Percentiles rank a stretch among this genome's conserved stretches.
Evolutionary conservation across 192 early-diverging fungal genomes (phyloP).

Genomic region (Mortierella hygrophila): DNA sequence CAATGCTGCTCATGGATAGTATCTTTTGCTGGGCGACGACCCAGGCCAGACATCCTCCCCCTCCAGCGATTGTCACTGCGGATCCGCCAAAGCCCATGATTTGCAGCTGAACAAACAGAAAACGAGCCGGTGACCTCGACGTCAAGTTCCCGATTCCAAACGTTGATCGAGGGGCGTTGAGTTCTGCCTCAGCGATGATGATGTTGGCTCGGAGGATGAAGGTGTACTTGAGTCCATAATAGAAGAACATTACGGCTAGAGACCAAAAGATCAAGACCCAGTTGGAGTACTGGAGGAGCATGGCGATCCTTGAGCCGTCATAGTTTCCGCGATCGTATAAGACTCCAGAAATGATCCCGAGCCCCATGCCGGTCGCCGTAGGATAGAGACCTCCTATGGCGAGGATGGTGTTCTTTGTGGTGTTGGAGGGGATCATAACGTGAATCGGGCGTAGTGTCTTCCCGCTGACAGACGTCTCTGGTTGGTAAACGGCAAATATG

Average conservation of each 20-base stretch:
- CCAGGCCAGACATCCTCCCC: constrained; percentile 25
- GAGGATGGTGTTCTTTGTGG: constrained; percentile 39
- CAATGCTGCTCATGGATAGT: neutral
- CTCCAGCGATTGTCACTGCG: constrained; percentile 27
- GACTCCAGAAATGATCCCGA: constrained; percentile 24
- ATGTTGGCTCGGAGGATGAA: constrained; percentile 53
- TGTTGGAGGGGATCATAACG: constrained; percentile 33
- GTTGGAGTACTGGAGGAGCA: constrained; percentile 26
- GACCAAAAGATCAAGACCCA: constrained; percentile 25
- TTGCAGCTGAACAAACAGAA: constrained; percentile 41
- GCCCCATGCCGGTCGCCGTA: neutral
- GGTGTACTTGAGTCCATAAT: constrained; percentile 53
- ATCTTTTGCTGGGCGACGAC: constrained; percentile 19
- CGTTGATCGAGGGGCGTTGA: constrained; percentile 36
- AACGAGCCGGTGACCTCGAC: constrained; percentile 37
- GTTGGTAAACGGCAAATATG: constrained; percentile 43
- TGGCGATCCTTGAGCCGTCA: neutral
- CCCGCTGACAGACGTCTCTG: constrained; percentile 20
- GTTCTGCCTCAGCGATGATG: constrained; percentile 44
- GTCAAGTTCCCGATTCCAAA: constrained; percentile 44
- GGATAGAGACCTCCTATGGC: constrained; percentile 23
- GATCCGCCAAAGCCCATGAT: constrained; percentile 44
- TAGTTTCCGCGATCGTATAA: constrained; percentile 14
- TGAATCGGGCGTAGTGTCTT: constrained; percentile 26
- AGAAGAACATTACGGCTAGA: constrained; percentile 35